Percentiles rank a stretch among this genome's conserved stretches.
Conservation (phyloP, 176 grass and related monocot species). For the Bolboschoenus planiculmis region DNA sequence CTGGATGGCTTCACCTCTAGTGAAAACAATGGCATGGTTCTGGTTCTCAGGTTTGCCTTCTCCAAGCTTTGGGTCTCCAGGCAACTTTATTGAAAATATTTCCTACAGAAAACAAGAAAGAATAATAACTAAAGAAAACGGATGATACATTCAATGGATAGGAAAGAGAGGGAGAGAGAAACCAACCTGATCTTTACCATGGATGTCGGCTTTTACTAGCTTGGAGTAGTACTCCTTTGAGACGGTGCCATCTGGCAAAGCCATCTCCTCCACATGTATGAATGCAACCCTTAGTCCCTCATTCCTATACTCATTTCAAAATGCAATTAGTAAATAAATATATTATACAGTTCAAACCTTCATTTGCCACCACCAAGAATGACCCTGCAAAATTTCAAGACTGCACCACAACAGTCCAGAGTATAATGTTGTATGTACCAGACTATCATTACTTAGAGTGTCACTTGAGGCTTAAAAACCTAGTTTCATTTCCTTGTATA, state of each 20-base stretch:
- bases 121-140: not conserved
- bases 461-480: not conserved
- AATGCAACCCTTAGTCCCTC: slow-evolving; percentile 95
- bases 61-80: slow-evolving; percentile 90
- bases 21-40: slow-evolving; percentile 98
- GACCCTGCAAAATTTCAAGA: not conserved
- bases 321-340: not conserved
- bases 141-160: slow-evolving; percentile 5
- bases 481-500: not conserved
- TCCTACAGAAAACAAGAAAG: slow-evolving; percentile 42
- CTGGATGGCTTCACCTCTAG: slow-evolving; percentile 84
- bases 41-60: slow-evolving; percentile 99
- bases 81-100: slow-evolving; percentile 93
- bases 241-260: slow-evolving; percentile 23
- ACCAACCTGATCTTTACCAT: slow-evolving; percentile 95
- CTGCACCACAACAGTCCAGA: not conserved
- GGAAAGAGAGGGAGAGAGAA: not conserved
- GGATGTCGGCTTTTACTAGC: slow-evolving; percentile 89
- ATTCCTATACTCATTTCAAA: slow-evolving; percentile 46
- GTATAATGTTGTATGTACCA: not conserved
- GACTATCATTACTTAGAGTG: not conserved
- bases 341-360: not conserved
- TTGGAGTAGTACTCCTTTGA: slow-evolving; percentile 80
- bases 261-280: slow-evolving; percentile 71
- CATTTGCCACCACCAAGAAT: not conserved